Percentiles rank a stretch among this genome's conserved stretches.
Evolutionary conservation across 495 filamentous ascomycete species (phyloP).

Genomic region (Penicillium pancosmium): DNA sequence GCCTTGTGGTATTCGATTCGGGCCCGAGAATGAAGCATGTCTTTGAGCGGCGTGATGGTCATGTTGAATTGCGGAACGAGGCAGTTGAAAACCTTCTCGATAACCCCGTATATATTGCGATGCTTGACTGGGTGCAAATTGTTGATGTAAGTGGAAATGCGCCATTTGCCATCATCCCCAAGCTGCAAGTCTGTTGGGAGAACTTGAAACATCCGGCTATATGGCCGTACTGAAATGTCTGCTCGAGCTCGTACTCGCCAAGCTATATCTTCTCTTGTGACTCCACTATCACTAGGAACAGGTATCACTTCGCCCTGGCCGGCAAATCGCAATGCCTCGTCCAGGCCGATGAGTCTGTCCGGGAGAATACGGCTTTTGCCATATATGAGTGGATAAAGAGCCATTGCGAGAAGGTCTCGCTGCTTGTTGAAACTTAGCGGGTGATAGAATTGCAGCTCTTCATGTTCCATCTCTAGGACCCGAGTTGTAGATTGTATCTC

Average conservation of each 20-base stretch:
- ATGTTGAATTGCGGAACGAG: constrained; percentile 45
- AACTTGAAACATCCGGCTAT: constrained; percentile 39
- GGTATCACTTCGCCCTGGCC: constrained; percentile 36
- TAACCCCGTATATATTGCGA: constrained; percentile 35
- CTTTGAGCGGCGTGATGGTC: constrained; percentile 44
- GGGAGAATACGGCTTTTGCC: constrained; percentile 38
- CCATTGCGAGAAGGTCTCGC: constrained; percentile 45
- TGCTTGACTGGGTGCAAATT: constrained; percentile 48
- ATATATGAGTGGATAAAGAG: constrained; percentile 48
- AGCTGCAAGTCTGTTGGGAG: constrained; percentile 42
- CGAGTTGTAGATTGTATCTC: constrained; percentile 31
- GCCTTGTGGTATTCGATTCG: constrained; percentile 37
- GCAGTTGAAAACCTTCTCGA: constrained; percentile 46
- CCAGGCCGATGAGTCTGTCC: constrained; percentile 25
- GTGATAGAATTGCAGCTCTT: constrained; percentile 23
- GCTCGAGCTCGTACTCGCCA: constrained; percentile 45
- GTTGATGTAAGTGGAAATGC: constrained; percentile 50
- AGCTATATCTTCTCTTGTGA: constrained; percentile 38
- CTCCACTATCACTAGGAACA: constrained; percentile 29
- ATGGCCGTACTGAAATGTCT: constrained; percentile 34
- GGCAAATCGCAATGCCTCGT: constrained; percentile 27
- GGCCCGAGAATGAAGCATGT: constrained; percentile 34
- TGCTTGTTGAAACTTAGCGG: constrained; percentile 23
- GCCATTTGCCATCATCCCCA: constrained; percentile 29
- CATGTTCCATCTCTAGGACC: constrained; percentile 21